Evolutionary conservation across 1,139 yeast species (phyloP).

Genomic region (Candida tropicalis): DNA sequence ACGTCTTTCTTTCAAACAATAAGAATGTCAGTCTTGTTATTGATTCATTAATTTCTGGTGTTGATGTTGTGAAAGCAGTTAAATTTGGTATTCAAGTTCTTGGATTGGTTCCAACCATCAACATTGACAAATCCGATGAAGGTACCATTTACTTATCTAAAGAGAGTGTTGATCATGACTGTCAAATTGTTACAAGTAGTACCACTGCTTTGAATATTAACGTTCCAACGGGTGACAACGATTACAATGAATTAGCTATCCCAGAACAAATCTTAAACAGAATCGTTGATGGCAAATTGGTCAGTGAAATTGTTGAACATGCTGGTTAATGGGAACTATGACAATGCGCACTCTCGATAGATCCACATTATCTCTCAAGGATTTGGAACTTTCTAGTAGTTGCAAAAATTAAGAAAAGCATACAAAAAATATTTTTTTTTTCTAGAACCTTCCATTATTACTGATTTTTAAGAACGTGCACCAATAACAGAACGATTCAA

Average conservation of each 20-base stretch:
- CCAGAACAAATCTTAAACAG: constrained; percentile 87
- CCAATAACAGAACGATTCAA: no score
- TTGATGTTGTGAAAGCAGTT: constrained; percentile 81
- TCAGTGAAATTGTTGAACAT: constrained; percentile 49
- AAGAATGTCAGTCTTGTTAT: constrained; percentile 73
- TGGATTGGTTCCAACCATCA: constrained; percentile 78
- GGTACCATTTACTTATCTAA: constrained; percentile 80
- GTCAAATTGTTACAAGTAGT: constrained; percentile 72
- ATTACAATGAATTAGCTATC: constrained; percentile 71
- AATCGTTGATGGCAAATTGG: constrained; percentile 41
- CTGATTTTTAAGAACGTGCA: background rate
- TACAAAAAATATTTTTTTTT: no score
- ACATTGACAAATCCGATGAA: constrained; percentile 86
- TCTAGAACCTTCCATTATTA: constrained; percentile 3
- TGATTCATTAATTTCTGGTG: constrained; percentile 84
- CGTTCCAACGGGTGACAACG: constrained; percentile 61
- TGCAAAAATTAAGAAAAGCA: background rate
- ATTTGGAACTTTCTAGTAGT: background rate
- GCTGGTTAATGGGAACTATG: constrained; percentile 31
- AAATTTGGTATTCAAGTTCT: constrained; percentile 85
- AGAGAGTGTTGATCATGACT: constrained; percentile 67
- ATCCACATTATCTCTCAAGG: no score
- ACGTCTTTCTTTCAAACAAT: constrained; percentile 78
- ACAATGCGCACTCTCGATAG: no score
- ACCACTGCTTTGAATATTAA: constrained; percentile 85